Evolutionary conservation across 306 rosid species (phyloP).

Genomic region (Sicyos baderoa): DNA sequence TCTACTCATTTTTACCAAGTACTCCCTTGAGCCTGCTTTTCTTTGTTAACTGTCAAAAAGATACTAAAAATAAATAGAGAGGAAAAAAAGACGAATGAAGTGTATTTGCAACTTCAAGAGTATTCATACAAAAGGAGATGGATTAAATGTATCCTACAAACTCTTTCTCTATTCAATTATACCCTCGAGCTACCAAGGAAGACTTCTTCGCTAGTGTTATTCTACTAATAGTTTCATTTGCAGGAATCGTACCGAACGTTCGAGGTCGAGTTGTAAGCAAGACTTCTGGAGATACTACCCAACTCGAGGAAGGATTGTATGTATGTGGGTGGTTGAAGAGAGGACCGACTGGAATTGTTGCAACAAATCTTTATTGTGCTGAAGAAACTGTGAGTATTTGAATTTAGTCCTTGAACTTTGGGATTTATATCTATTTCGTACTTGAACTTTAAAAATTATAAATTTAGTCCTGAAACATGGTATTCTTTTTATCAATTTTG

Average conservation of each 20-base stretch:
- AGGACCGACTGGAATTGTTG: slow-evolving; percentile 97
- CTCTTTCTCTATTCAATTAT: not conserved
- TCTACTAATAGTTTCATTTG: slow-evolving; percentile 20
- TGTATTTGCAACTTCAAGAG: not conserved
- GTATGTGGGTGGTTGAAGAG: slow-evolving; percentile 96
- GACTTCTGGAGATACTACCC: slow-evolving; percentile 33
- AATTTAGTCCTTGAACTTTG: not conserved
- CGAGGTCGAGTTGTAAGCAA: slow-evolving; percentile 62
- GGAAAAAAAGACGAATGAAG: no score
- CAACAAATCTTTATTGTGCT: slow-evolving; percentile 76
- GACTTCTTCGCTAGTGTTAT: not conserved
- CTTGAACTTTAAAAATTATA: no score
- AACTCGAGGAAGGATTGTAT: slow-evolving; percentile 65
- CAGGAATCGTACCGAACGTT: slow-evolving; percentile 79
- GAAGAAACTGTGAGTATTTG: slow-evolving; percentile 68
- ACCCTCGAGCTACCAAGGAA: not conserved
- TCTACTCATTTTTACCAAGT: not conserved
- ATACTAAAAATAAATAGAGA: not conserved
- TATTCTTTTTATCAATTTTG: not conserved
- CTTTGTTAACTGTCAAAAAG: not conserved
- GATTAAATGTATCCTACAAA: not conserved
- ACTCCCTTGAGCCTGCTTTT: not conserved
- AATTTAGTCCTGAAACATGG: not conserved
- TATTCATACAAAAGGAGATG: not conserved
- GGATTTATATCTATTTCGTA: no score